phyloP scores from a whole-genome alignment of 2,329 filamentous ascomycete genomes.

The Claviceps arundinis region DNA sequence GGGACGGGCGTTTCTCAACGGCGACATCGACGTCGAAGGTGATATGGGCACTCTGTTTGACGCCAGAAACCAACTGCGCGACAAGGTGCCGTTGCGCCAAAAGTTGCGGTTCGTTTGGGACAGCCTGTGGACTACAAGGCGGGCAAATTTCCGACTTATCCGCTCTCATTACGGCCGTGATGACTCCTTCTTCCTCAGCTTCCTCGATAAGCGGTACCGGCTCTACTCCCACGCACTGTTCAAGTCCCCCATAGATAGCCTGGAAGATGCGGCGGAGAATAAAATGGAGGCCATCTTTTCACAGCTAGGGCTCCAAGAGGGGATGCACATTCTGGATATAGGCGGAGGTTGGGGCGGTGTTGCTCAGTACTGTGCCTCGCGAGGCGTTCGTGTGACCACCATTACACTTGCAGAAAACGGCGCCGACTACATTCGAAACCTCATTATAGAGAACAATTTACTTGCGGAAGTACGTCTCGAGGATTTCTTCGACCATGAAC shows the following conservation, averaged over 20 bases:
- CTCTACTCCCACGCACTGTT: conserved; percentile 2
- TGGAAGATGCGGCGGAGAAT: neutral
- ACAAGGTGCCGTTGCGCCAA: conserved; percentile 1
- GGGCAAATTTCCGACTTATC: neutral
- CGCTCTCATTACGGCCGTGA: neutral
- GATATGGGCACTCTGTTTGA: neutral
- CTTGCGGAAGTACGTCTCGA: neutral
- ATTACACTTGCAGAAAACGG: neutral
- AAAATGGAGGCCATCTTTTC: conserved; percentile 2
- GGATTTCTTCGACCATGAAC: conserved; percentile 2
- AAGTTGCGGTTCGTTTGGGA: conserved; percentile 1
- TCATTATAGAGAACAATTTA: neutral
- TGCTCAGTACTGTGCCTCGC: neutral
- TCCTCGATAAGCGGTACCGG: neutral
- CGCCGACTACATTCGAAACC: neutral
- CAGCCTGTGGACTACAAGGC: neutral
- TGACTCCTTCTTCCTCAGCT: neutral
- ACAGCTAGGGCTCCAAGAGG: neutral
- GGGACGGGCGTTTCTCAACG: conserved; percentile 1
- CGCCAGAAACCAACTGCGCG: neutral
- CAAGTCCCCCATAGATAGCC: neutral
- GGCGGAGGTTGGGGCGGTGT: conserved; percentile 3
- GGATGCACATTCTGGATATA: conserved; percentile 1
- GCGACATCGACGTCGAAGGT: conserved; percentile 2
- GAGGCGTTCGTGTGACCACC: conserved; percentile 1